Evolutionary conservation across 164 flowering plant species (phyloP), one percentile per base, ranked within the genome.

Genomic region (Annona squamosa): DNA sequence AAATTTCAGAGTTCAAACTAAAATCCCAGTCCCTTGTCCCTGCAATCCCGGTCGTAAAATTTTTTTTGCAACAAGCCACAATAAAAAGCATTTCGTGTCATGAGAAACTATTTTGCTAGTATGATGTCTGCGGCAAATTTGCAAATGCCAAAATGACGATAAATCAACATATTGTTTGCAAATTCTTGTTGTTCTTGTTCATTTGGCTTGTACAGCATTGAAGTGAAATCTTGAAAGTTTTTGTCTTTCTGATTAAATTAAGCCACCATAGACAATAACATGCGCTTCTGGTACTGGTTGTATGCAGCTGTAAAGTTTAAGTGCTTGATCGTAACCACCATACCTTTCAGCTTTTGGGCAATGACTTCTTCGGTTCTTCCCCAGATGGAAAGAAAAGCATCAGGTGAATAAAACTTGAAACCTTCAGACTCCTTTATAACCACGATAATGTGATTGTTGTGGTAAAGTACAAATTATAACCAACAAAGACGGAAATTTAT

Each of bases 371-470:
- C 77, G 87, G 76, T 91, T 93, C 81, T 93, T 93, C 77, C 97
- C 96, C 56, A 91, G 76, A 81, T 91, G 97, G 98, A 93, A 93
- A 85, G 98, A 93, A 85, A 90, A 97, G 83, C 98, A 93, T 81
- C 98, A 93, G 84, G 98, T 91, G 71, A 80, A 86, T 77, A 70
- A 79, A 73, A n/a, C 12, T 66, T 66, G 68, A 66, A 66, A 13
- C 68, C 17, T 66, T 66, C 43, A 41, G 68, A 9, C 41, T 26
- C 37, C 37, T 26, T 26, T 26, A 26, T 26, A 26, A 26, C 7
- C 13, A 52, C 57, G 13, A 52, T 6, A 9, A 52, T 13, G 2
- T 4, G 57, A 52, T 2, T 52, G 7, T 52, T 1, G 57, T 26
- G 37, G 37, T 52, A 13, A 9, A 52, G 52, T 48, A 48, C 52